A percentile compares a stretch with the other conserved stretches of the same genome.
phyloP scores from a whole-genome alignment of 225 moss, liverwort and hornwort species.

The Sphagnum contortum region DNA sequence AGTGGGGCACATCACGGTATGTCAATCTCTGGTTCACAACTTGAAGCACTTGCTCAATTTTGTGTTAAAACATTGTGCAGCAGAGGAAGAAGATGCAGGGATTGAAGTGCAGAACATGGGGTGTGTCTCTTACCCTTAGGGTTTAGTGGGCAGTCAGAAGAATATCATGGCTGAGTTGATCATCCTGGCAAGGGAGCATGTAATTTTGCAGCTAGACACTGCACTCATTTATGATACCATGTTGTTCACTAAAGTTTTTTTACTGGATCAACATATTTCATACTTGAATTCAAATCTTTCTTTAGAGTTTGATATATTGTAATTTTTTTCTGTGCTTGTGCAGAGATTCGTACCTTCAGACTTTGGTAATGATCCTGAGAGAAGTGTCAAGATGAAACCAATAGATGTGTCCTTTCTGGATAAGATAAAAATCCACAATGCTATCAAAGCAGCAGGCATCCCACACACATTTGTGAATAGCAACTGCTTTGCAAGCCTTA shows the following conservation, averaged over 20 bases:
- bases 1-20: conserved; percentile 27
- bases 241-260: not conserved
- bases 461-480: conserved; percentile 23
- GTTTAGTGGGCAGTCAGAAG: no score
- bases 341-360: conserved; percentile 38
- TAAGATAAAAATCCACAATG: conserved; percentile 16
- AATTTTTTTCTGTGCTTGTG: not conserved
- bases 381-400: conserved; percentile 4
- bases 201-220: not conserved
- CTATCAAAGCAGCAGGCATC: conserved; percentile 24
- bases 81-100: not conserved
- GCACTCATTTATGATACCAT: not conserved
- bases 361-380: conserved; percentile 22
- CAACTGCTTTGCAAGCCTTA: conserved; percentile 13
- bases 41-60: not conserved
- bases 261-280: no score
- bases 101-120: not conserved
- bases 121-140: no score
- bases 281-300: no score
- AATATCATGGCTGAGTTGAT: no score
- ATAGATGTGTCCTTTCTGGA: not conserved
- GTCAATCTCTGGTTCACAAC: not conserved
- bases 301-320: no score
- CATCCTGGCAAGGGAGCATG: no score
- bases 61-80: not conserved